A percentile compares a stretch with the other conserved stretches of the same genome.
These are phyloP conservation scores for Hanseniaspora guilliermondii DNA, from an alignment of 805 yeast species.

Conservation along the genomic window DNA sequence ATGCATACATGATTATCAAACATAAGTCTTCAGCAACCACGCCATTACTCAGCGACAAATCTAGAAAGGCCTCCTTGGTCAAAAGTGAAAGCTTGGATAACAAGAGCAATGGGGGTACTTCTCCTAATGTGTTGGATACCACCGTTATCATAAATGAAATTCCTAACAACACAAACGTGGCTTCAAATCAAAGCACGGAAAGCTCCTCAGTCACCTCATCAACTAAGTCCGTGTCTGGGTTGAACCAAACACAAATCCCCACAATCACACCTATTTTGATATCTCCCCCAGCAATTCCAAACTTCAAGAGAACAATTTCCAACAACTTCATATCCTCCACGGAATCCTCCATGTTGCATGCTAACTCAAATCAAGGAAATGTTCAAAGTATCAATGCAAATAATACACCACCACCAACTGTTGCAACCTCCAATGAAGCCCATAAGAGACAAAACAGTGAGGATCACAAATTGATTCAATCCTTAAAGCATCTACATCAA, in stretches of 20 bases:
- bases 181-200: not conserved
- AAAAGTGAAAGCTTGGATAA: slow-evolving; percentile 8
- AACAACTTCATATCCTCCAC: slow-evolving; percentile 1
- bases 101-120: slow-evolving; percentile 13
- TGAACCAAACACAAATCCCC: not conserved
- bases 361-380: not conserved
- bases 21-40: slow-evolving; percentile 17
- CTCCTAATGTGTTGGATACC: not conserved
- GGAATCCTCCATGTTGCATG: not conserved
- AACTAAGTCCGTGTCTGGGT: not conserved
- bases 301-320: slow-evolving; percentile 5
- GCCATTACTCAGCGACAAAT: not conserved
- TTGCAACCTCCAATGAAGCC: not conserved
- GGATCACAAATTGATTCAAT: not conserved
- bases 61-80: slow-evolving; percentile 2
- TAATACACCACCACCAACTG: not conserved
- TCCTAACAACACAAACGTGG: not conserved
- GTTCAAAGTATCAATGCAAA: not conserved
- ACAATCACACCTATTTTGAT: slow-evolving; percentile 8
- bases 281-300: slow-evolving; percentile 1
- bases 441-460: not conserved
- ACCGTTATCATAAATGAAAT: not conserved
- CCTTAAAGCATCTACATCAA: not conserved
- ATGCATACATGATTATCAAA: slow-evolving; percentile 40
- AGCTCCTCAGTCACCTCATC: not conserved